Percentiles rank a stretch among this genome's conserved stretches.
phyloP scores from a whole-genome alignment of 2,329 filamentous ascomycete genomes.

The Aspergillus tamarii region DNA sequence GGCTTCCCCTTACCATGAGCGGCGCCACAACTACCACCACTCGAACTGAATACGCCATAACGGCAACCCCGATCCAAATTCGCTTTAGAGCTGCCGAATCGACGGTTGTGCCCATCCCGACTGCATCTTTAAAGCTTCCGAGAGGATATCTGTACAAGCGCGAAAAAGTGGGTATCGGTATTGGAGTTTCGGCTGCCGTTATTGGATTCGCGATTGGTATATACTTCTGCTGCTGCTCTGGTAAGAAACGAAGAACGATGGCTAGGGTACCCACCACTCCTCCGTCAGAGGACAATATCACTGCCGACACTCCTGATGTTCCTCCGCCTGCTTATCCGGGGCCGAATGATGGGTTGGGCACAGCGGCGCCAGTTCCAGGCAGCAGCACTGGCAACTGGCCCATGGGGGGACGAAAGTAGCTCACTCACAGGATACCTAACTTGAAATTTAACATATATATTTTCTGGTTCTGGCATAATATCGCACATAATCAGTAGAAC shows the following conservation, averaged over 20 bases:
- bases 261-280: neutral
- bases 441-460: neutral
- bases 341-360: neutral
- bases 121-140: constrained; percentile 7
- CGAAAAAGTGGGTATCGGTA: constrained; percentile 17
- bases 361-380: neutral
- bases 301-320: neutral
- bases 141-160: constrained; percentile 8
- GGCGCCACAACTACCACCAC: constrained; percentile 12
- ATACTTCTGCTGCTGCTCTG: neutral
- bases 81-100: constrained; percentile 20
- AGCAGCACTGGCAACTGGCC: neutral
- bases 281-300: neutral
- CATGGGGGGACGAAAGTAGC: neutral
- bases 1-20: constrained; percentile 10
- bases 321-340: neutral
- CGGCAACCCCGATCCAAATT: constrained; percentile 20
- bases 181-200: constrained; percentile 5
- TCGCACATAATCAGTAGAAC: neutral
- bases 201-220: neutral
- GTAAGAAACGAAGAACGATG: neutral
- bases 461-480: neutral
- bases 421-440: neutral
- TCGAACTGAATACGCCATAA: constrained; percentile 9
- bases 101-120: constrained; percentile 11